Base-by-base conservation (phyloP, 371 early-diverging fungal genomes). In the Amoeboaphelidium protococcarum region DNA sequence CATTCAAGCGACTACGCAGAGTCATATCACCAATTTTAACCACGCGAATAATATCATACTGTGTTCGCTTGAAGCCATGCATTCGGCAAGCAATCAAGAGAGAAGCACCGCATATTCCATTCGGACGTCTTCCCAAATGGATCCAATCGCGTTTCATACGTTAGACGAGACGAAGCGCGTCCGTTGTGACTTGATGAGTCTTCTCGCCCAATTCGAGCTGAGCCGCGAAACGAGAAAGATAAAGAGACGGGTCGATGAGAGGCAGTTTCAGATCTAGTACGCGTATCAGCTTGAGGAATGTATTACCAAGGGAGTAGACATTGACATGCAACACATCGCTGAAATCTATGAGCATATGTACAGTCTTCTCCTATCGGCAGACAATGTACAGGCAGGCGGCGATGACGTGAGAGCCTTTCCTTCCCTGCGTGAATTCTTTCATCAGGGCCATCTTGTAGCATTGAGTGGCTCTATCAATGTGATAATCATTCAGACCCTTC, bases 81-180 rank as follows among this genome's bases (percentile, higher is more conserved):
- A 98, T 89, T 48, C 97, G 61, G 3, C 89, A 82, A 0, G 99
- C 88, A 52, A 98, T 80, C 42, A 90, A 65, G 41, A 99, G 59
- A 48, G 65, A 75, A 2, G 97, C 98, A 25, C 94, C 99, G 64
- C 99, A 99, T 26, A 98, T 76, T 55, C 97, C 98, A n/a, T 91
- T 78, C 4, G 98, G 98, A 19, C 91, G 71, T 54, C 99, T 74
- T 41, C 99, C 99, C 1, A 73, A 76, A 41, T 78, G 68, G 47
- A 99, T 90, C 97, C 98, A 99, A 67, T 98, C 98, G 44, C 92
- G 71, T 47, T 88, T 82, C 97, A 99, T 94, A 44, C 99, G 73
- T 47, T 76, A 73, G 1, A 90, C 83, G 16, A 99, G 59, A 19
- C 89, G 73, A 21, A 78, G 62, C 0, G 96, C 86, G 52, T 88